A percentile compares a stretch with the other conserved stretches of the same genome.
Evolutionary conservation across 2,329 filamentous ascomycete genomes (phyloP).

Genomic region (Colletotrichum lentis): DNA sequence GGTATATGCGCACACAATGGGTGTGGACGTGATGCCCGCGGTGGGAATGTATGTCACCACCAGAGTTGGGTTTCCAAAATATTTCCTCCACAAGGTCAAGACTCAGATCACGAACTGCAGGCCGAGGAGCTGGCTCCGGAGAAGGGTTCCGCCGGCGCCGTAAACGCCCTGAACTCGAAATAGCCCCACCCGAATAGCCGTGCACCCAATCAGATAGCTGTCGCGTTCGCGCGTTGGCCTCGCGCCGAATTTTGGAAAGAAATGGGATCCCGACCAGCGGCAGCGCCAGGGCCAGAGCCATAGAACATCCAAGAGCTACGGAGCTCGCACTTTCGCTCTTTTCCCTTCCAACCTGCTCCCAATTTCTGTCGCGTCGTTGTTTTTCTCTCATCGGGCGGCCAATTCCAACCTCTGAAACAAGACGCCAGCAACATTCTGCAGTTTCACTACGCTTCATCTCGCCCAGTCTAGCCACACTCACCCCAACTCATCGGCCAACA

Average conservation of each 20-base stretch:
- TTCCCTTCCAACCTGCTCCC: not conserved
- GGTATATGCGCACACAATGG: not conserved
- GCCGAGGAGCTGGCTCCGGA: constrained; percentile 21
- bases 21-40: not conserved
- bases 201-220: constrained; percentile 32
- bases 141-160: constrained; percentile 24
- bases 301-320: constrained; percentile 1
- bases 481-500: not conserved
- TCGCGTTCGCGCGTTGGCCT: constrained; percentile 38
- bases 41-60: constrained; percentile 6
- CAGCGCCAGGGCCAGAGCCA: constrained; percentile 4
- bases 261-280: constrained; percentile 1
- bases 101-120: constrained; percentile 1
- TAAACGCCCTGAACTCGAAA: not conserved
- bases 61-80: not conserved
- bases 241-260: constrained; percentile 36
- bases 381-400: not conserved
- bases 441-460: not conserved
- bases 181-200: not conserved
- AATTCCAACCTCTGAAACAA: not conserved
- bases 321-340: constrained; percentile 2
- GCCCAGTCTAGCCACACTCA: not conserved
- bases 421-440: not conserved
- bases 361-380: too few species aligned
- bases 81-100: constrained; percentile 5